Conservation (phyloP, 176 grass and related monocot genomes). For the bread wheat (Triticum aestivum) region DNA sequence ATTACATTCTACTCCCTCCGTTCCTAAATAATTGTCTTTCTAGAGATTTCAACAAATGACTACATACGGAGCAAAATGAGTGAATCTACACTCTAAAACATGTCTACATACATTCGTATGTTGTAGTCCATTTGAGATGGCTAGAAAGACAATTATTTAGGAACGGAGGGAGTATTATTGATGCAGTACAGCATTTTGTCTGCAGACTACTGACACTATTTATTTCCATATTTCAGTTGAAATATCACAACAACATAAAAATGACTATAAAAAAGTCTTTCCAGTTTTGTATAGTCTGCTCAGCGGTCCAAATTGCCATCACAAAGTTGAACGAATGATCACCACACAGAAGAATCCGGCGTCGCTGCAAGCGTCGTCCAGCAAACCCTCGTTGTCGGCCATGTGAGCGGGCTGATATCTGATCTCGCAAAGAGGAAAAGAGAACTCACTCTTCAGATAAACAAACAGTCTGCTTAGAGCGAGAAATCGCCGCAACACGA, state of each 20-base stretch:
- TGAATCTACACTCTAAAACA: too few species aligned
- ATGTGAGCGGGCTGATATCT: slow-evolving; percentile 69
- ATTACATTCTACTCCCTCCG: not conserved
- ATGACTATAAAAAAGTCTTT: not conserved
- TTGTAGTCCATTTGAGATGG: too few species aligned
- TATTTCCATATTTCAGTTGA: not conserved
- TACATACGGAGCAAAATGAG: too few species aligned
- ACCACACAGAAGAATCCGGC: slow-evolving; percentile 98
- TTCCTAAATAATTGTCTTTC: too few species aligned
- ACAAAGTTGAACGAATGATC: not conserved
- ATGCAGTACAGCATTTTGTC: not conserved
- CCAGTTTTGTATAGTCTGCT: not conserved
- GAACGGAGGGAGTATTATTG: not conserved
- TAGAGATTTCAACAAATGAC: too few species aligned
- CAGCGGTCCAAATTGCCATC: not conserved
- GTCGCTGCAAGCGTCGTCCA: slow-evolving; percentile 62
- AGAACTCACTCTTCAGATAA: not conserved
- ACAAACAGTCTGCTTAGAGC: not conserved
- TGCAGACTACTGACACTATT: not conserved
- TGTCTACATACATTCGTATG: too few species aligned
- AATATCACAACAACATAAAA: too few species aligned
- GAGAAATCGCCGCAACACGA: not conserved
- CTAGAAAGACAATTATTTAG: too few species aligned
- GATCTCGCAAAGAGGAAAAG: not conserved
- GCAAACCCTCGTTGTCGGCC: slow-evolving; percentile 41